These are phyloP conservation scores for Rhododendron simsii DNA, from an alignment of 148 eudicot species.

Conservation along the genomic window DNA sequence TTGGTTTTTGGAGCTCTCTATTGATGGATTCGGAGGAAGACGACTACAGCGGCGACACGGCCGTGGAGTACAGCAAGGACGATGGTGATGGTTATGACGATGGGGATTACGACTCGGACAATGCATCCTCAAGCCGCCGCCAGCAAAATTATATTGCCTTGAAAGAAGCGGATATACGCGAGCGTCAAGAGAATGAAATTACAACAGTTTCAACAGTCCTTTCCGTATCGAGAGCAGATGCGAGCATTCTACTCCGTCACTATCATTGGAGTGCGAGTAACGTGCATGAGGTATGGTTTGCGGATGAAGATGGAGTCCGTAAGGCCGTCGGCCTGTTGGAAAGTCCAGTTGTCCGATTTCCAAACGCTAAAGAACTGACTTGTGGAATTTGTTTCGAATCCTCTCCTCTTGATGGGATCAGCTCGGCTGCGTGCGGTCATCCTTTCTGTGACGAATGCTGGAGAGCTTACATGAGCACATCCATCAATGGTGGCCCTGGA, in stretches of 20 bases:
- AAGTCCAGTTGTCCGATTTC: conserved; percentile 22
- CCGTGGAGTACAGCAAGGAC: conserved; percentile 21
- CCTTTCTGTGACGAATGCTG: conserved; percentile 42
- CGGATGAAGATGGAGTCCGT: conserved; percentile 59
- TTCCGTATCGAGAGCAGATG: conserved; percentile 57
- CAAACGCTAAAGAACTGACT: conserved; percentile 16
- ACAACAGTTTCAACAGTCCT: conserved; percentile 55
- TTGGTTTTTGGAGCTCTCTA: not conserved
- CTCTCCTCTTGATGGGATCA: conserved; percentile 7
- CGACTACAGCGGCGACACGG: conserved; percentile 36
- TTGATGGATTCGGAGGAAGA: conserved; percentile 59
- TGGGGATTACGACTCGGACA: conserved; percentile 30
- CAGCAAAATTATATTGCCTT: conserved; percentile 39
- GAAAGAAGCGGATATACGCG: conserved; percentile 50
- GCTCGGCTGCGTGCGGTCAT: conserved; percentile 46
- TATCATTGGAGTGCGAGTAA: conserved; percentile 69
- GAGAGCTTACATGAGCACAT: conserved; percentile 48
- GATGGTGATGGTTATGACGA: conserved; percentile 10
- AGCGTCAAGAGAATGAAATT: conserved; percentile 60
- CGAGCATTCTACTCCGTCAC: conserved; percentile 59
- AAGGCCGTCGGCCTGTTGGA: conserved; percentile 48
- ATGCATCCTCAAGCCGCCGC: conserved; percentile 16
- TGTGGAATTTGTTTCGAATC: conserved; percentile 45
- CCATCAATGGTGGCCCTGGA: conserved; percentile 55
- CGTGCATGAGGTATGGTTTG: conserved; percentile 77